Evolutionary conservation across 371 early-diverging fungal species (phyloP), one percentile per base, ranked within the genome.

Genomic region (Mucor plumbeus): DNA sequence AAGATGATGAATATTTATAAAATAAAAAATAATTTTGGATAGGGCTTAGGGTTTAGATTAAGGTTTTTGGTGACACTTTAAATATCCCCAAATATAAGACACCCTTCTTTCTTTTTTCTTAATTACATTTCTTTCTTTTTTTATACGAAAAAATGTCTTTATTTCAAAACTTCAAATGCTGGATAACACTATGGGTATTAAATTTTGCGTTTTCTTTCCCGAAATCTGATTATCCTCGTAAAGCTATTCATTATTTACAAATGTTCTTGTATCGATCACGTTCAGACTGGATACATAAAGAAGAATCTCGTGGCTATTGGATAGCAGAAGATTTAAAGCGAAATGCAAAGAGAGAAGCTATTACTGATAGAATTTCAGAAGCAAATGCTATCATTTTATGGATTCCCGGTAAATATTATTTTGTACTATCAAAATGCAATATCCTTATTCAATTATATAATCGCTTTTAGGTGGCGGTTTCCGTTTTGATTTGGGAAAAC

Each of bases 311-410:
- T 7, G 72, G 72, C 58, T 68, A 72, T 39, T 78, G 78, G 78
- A 69, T 81, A 13, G 76, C 73, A 9, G 76, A 78, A 61, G 73
- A 78, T 50, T 65, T 72, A 13, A 69, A 77, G 35, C 55, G 53
- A 17, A 54, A 65, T 48, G 73, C 67, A 7, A 78, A 78, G 61
- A 76, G 72, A 70, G 78, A 81, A 67, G 76, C 70, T 1, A 55
- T 81, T 2, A 40, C 35, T 8, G 78, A 81, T 61, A 69, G 76
- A n/a, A 63, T 81, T 11, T 61, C 64, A 35, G 65, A 67, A 17
- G 68, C 76, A 17, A 68, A 76, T 64, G 65, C 69, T 47, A 74
- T 81, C n/a, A 26, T 81, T 1, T 58, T 81, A 33, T 81, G 82
- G 82, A 66, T 81, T 39, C 79, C 79, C 59, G 82, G 82, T 79